phyloP scores from a whole-genome alignment of 805 yeast species.

The Pichia paraexigua region DNA sequence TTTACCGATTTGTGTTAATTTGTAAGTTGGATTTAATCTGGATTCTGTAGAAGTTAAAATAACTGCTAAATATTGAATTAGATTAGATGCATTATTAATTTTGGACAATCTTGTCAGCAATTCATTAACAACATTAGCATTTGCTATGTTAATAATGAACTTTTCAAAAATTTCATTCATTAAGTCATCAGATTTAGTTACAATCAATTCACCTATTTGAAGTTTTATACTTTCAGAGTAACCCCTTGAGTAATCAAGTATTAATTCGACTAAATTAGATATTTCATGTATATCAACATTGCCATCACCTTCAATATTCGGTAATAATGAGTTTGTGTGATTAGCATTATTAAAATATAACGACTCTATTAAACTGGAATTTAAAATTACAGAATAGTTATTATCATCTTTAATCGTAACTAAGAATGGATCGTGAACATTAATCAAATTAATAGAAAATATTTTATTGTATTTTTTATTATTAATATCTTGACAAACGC shows the following conservation, averaged over 20 bases:
- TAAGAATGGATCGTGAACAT: conserved; percentile 19
- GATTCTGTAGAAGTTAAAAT: conserved; percentile 19
- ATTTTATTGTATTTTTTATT: conserved; percentile 49
- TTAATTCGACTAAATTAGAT: conserved; percentile 2
- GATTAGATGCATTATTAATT: conserved; percentile 18
- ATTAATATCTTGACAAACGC: conserved; percentile 60
- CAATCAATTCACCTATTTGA: neutral
- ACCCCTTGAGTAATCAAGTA: conserved; percentile 11
- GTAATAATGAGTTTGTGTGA: neutral
- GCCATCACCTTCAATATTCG: conserved; percentile 1
- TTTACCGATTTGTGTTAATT: conserved; percentile 21
- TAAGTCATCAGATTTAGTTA: conserved; percentile 25
- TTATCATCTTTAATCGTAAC: conserved; percentile 28
- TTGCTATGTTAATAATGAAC: conserved; percentile 34
- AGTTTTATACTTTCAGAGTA: conserved; percentile 32
- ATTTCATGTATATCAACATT: conserved; percentile 5
- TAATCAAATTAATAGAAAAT: conserved; percentile 29
- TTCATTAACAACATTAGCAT: conserved; percentile 29
- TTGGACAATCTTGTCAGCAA: conserved; percentile 26
- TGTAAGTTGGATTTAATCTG: conserved; percentile 15
- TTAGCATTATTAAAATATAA: conserved; percentile 22
- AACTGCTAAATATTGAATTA: conserved; percentile 31
- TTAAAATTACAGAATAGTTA: conserved; percentile 29
- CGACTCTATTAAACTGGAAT: conserved; percentile 28
- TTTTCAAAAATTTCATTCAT: conserved; percentile 35